phyloP scores from a whole-genome alignment of 305 asterid species.

The Caryopteris hybrid region DNA sequence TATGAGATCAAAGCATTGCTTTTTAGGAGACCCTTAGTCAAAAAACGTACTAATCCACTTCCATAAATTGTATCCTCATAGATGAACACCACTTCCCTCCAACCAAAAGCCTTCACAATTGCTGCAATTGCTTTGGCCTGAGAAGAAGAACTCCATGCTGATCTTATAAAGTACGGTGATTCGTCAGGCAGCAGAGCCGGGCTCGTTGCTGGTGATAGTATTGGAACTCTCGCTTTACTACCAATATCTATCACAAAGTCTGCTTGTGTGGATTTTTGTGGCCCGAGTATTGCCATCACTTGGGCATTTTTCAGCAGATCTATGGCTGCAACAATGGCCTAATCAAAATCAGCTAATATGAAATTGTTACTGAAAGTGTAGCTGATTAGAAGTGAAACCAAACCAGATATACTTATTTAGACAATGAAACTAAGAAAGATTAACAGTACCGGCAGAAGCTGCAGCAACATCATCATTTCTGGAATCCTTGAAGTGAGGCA shows the following conservation, averaged over 20 bases:
- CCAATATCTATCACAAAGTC: too few relatives aligned
- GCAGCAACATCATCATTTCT: constrained; percentile 6
- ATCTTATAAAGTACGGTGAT: constrained; percentile 32
- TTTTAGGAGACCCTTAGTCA: constrained; percentile 31
- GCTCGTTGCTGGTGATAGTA: constrained; percentile 45
- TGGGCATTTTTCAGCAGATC: constrained; percentile 36
- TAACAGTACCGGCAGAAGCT: constrained; percentile 22
- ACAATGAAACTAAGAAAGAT: not conserved
- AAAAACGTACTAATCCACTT: constrained; percentile 31
- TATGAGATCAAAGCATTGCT: constrained; percentile 20
- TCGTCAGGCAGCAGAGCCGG: constrained; percentile 38
- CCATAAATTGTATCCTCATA: constrained; percentile 38
- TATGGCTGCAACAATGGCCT: constrained; percentile 33
- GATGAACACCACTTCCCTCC: constrained; percentile 39
- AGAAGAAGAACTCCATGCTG: constrained; percentile 23
- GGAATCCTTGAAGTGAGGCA: constrained; percentile 23
- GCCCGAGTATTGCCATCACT: constrained; percentile 47
- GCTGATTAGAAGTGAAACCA: too few relatives aligned
- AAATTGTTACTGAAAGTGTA: too few relatives aligned
- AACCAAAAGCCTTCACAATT: constrained; percentile 27
- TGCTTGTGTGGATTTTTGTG: constrained; percentile 36
- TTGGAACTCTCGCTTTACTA: constrained; percentile 37
- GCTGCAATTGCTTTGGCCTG: constrained; percentile 41
- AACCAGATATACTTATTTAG: too few relatives aligned
- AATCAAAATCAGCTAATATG: not conserved